phyloP scores from a whole-genome alignment of 208 protist species.

The Leishmania tarentolae region DNA sequence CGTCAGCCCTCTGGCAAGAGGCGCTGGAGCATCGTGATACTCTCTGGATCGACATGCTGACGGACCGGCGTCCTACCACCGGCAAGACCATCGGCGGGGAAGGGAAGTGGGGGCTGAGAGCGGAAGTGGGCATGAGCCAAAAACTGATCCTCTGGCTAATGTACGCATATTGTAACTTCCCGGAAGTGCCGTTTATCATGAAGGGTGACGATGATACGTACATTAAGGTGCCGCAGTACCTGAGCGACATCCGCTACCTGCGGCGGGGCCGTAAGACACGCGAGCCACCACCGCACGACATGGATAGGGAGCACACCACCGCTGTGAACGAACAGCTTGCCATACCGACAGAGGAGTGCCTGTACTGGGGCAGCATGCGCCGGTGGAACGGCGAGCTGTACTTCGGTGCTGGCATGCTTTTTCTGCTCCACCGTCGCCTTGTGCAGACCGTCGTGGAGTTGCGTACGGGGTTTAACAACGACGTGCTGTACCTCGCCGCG shows the following conservation, averaged over 20 bases:
- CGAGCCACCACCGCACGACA: background rate
- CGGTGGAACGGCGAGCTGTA: conserved; percentile 23
- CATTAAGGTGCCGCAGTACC: conserved; percentile 38
- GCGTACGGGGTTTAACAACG: conserved; percentile 11
- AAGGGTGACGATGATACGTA: conserved; percentile 52
- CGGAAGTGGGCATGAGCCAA: conserved; percentile 39
- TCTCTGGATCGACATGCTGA: conserved; percentile 30
- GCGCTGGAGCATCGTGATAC: conserved; percentile 23
- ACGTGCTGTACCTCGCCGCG: conserved; percentile 8
- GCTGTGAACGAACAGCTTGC: background rate
- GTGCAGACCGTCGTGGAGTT: conserved; percentile 15
- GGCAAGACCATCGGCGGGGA: conserved; percentile 16
- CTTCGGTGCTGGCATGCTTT: conserved; percentile 24
- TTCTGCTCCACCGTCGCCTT: conserved; percentile 19
- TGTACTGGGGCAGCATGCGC: conserved; percentile 32
- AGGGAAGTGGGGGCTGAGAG: conserved; percentile 30
- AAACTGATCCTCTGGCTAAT: conserved; percentile 46
- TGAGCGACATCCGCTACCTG: conserved; percentile 31
- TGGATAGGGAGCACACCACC: background rate
- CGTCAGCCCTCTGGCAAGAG: conserved; percentile 25
- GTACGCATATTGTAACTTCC: conserved; percentile 28
- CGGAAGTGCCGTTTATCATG: conserved; percentile 24
- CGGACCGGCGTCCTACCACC: conserved; percentile 24
- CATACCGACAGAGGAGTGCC: conserved; percentile 12
- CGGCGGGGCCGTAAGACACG: background rate